Base-by-base conservation (phyloP, 306 rosid species). In the Quercus mongolica region DNA sequence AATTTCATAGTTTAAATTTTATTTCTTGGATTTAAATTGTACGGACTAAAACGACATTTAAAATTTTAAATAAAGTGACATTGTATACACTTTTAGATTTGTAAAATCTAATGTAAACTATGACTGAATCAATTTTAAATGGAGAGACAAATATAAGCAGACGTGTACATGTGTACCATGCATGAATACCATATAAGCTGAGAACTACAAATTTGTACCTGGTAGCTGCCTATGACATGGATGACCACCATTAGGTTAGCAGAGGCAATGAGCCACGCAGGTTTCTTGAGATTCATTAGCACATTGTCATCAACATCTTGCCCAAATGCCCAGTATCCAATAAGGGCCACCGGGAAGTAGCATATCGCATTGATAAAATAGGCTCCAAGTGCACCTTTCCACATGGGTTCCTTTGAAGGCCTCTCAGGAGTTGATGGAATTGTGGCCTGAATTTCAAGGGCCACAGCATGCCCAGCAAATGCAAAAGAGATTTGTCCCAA, bases 141-240 rank as follows among this genome's bases (percentile, higher is more conserved):
- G 46, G 46, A 41, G 46, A 41, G 46, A 41, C 46, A 33, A 25
- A 21, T 8, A 23, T 23, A 49, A 49, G 54, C 54, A 28, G 6
- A 59, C 2, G 33, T 5, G 31, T 59, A 1, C 67, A 23, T 9
- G 67, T 23, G 67, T 59, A 12, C 30, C 19, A 6, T 26, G 51
- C 5, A 46, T 52, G 19, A 13, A 71, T 51, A 41, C 11, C 46
- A 17, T 49, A 13, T 35, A 21, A 33, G 7, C 5, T 6, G 3
- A 13, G 26, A 46, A n/a, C 4, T 1, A 71, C 44, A 68, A 13
- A 56, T 57, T 7, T 4, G 12, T 68, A 94, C 97, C 97, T 95
- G 98, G 83, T 95, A 95, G 87, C 98, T 95, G 49, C 99, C 99
- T 73, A 95, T 86, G 20, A 95, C 97, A 68, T 94, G 99, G 77